Percentiles rank a stretch among this genome's conserved stretches.
phyloP scores from a whole-genome alignment of 2,329 filamentous ascomycete genomes.

The Colletotrichum liaoningense region DNA sequence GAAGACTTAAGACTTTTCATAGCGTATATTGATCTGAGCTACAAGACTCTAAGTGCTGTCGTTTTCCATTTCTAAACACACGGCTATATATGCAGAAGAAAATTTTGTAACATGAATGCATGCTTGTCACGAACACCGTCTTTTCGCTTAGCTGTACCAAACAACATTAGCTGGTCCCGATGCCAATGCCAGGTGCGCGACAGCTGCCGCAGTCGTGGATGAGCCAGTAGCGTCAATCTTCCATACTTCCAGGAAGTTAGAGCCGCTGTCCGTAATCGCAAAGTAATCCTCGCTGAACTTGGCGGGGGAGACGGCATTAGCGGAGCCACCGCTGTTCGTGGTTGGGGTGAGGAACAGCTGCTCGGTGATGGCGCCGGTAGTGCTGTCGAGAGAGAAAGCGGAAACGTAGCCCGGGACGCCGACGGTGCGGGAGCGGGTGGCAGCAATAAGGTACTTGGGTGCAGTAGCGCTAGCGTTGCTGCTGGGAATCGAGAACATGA shows the following conservation, averaged over 20 bases:
- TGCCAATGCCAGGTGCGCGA: conserved; percentile 4
- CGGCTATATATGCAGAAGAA: not conserved
- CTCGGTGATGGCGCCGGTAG: conserved; percentile 41
- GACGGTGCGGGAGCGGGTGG: conserved; percentile 30
- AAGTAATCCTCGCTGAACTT: conserved; percentile 46
- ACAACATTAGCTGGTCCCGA: conserved; percentile 24
- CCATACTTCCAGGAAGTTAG: conserved; percentile 49
- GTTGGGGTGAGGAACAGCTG: conserved; percentile 48
- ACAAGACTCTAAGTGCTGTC: too few species aligned
- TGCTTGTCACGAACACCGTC: not conserved
- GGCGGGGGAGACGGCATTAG: conserved; percentile 47
- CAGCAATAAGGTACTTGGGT: conserved; percentile 25
- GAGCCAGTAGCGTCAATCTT: conserved; percentile 39
- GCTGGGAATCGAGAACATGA: conserved; percentile 21
- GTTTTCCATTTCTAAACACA: too few species aligned
- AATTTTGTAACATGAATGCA: not conserved
- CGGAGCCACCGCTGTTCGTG: conserved; percentile 46
- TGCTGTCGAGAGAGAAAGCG: conserved; percentile 42
- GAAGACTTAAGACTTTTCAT: not conserved
- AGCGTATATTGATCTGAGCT: too few species aligned
- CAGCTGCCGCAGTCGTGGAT: conserved; percentile 7
- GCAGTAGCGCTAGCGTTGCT: not conserved
- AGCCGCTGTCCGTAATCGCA: conserved; percentile 48
- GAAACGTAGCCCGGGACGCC: conserved; percentile 46
- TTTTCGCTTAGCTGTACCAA: conserved; percentile 16